A percentile compares a stretch with the other conserved stretches of the same genome.
Conservation (phyloP, 129 eudicot genomes). For the Pittosporum tobira region DNA sequence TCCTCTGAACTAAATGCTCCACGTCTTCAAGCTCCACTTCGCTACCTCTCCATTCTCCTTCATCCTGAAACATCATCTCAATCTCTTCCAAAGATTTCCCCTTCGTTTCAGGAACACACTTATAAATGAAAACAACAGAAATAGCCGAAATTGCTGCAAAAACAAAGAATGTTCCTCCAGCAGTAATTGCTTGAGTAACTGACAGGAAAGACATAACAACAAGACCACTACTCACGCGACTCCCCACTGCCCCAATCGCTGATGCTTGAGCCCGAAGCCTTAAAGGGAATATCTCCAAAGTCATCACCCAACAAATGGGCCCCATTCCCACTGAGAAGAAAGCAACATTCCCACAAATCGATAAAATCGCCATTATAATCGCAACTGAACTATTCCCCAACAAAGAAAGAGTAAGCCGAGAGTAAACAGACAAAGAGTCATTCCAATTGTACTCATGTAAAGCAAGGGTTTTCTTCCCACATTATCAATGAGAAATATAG, state of each 20-base stretch:
- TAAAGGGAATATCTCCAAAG: conserved; percentile 62
- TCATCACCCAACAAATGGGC: conserved; percentile 69
- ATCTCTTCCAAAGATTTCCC: conserved; percentile 72
- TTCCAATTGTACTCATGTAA: conserved; percentile 74
- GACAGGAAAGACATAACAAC: conserved; percentile 76
- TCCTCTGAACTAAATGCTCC: conserved; percentile 34
- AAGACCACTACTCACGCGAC: conserved; percentile 61
- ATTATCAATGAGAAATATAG: conserved; percentile 57
- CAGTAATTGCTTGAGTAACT: conserved; percentile 39
- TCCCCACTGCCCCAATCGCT: conserved; percentile 64
- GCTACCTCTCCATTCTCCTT: conserved; percentile 21
- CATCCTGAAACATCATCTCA: conserved; percentile 40
- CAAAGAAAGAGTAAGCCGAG: conserved; percentile 28
- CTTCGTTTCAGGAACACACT: conserved; percentile 57
- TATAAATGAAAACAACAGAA: conserved; percentile 48
- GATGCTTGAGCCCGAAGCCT: conserved; percentile 74
- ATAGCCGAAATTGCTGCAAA: conserved; percentile 52
- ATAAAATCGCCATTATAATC: conserved; percentile 33
- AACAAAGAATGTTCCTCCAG: conserved; percentile 50
- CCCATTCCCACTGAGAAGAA: conserved; percentile 73
- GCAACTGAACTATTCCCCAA: conserved; percentile 25
- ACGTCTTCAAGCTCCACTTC: conserved; percentile 49
- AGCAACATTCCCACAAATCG: conserved; percentile 64
- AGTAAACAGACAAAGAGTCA: conserved; percentile 54
- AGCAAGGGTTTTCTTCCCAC: conserved; percentile 60